phyloP scores from a whole-genome alignment of 2,329 filamentous ascomycete genomes.

The Incumbomyces lentus region DNA sequence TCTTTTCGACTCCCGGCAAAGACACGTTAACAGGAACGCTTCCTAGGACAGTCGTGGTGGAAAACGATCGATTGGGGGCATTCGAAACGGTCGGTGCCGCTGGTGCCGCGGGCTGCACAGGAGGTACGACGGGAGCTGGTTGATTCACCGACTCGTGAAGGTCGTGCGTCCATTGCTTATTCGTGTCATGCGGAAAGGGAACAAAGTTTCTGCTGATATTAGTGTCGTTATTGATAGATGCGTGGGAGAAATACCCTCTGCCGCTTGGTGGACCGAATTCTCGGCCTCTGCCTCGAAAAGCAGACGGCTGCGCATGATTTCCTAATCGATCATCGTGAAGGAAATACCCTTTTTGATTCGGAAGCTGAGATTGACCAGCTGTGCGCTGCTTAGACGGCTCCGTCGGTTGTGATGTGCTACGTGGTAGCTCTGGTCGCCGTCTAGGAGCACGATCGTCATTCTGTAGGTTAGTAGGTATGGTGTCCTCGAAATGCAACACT shows the following conservation, averaged over 20 bases:
- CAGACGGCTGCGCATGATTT: background rate
- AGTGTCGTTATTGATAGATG: background rate
- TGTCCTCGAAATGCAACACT: slow-evolving; percentile 43
- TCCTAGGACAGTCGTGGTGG: slow-evolving; percentile 71
- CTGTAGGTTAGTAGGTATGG: background rate
- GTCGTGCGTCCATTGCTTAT: slow-evolving; percentile 68
- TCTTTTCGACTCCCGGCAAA: slow-evolving; percentile 63
- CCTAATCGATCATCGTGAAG: slow-evolving; percentile 73
- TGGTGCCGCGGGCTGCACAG: slow-evolving; percentile 16
- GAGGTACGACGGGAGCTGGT: slow-evolving; percentile 25
- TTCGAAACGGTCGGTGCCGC: slow-evolving; percentile 11
- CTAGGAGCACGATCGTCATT: background rate
- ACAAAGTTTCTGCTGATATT: background rate
- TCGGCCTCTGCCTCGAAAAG: slow-evolving; percentile 47
- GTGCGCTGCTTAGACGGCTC: slow-evolving; percentile 56
- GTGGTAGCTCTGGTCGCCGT: background rate
- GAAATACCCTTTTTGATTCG: slow-evolving; percentile 89
- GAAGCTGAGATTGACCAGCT: slow-evolving; percentile 84
- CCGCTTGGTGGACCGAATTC: slow-evolving; percentile 28
- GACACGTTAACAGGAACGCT: slow-evolving; percentile 77
- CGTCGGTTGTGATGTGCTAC: slow-evolving; percentile 3
- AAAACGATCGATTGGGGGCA: slow-evolving; percentile 64
- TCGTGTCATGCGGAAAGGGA: slow-evolving; percentile 4
- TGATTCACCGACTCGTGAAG: slow-evolving; percentile 62
- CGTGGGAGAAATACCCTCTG: background rate